Evolutionary conservation across 2,329 filamentous ascomycete genomes (phyloP), one percentile per base, ranked within the genome.

Genomic region (Calonectria naviculata): DNA sequence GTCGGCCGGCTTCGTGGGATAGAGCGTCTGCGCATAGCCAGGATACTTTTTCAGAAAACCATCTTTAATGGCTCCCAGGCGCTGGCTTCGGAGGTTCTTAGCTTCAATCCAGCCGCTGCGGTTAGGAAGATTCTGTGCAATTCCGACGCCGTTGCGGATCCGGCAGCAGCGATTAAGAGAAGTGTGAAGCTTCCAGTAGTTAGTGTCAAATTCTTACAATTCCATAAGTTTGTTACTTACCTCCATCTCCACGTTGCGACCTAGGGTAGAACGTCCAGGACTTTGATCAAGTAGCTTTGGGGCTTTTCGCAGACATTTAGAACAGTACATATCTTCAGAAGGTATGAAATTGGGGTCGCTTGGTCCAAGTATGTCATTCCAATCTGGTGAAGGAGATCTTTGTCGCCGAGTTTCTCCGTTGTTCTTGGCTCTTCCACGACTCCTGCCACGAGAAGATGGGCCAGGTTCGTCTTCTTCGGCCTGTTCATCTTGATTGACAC

Each of bases 81-180:
- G 52, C 24, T 64, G 70, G 8, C 24, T 24, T 7, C 71, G 75
- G 9, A 80, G 61, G 17, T 73, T 60, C 4, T 41, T 61, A 1
- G 56, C 68, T 8, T 69, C 72, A 21, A 83, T 78, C 80, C 81
- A 83, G 24, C 81, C 81, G 19, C 79, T 81, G 38, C 75, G 77
- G 70, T 83, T 83, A 17, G 81, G 82, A 13, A 83, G 73, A 13
- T 63, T 42, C 0, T 71, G 10, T 1, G 34, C 17, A 1, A 28
- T 67, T 2, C 80, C 79, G 2, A 70, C 38, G 0, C 70, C 78
- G 21, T 76, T 79, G 15, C 76, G 76, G 46, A 82, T 82, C 6
- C 68, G 65, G 38, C 80, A 82, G 63, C 79, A 77, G 10, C 75
- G 73, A 17, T 38, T 36, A 3, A 52, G 38, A 1, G 78, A 74